phyloP scores from a whole-genome alignment of 192 early-diverging fungal species.

The Spinellus fusiger region DNA sequence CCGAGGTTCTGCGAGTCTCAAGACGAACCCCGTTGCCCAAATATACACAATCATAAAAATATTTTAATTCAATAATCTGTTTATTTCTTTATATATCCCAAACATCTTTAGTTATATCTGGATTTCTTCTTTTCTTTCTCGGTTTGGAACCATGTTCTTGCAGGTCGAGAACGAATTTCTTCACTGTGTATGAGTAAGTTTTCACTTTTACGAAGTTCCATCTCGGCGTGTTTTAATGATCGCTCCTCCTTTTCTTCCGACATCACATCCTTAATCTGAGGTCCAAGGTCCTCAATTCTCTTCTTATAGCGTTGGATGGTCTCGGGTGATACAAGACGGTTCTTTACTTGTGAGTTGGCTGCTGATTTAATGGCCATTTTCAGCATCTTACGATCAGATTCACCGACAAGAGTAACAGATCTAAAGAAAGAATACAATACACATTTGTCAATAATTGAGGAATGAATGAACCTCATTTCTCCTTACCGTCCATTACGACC shows the following conservation, averaged over 20 bases:
- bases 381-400: constrained; percentile 88
- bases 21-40: too few species aligned
- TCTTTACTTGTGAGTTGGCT: constrained; percentile 69
- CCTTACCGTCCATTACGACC: constrained; percentile 64
- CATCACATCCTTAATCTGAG: constrained; percentile 61
- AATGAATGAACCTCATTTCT: too few species aligned
- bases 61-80: too few species aligned
- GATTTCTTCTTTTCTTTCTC: constrained; percentile 63
- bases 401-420: constrained; percentile 86
- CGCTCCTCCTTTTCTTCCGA: constrained; percentile 77
- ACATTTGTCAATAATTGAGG: background rate
- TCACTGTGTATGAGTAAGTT: constrained; percentile 80
- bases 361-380: constrained; percentile 90
- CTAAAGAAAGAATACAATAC: constrained; percentile 26
- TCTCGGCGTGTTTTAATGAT: constrained; percentile 77
- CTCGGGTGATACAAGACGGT: constrained; percentile 79
- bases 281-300: constrained; percentile 61
- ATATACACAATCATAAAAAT: too few species aligned
- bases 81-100: too few species aligned
- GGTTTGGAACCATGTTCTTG: constrained; percentile 92
- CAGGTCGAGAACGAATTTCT: constrained; percentile 87
- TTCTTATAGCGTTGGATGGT: constrained; percentile 72
- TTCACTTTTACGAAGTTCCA: constrained; percentile 80
- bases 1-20: too few species aligned
- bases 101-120: too few species aligned